Evolutionary conservation across 768 basidiomycete genomes (phyloP).

Genomic region (Lentinula guzmanii): DNA sequence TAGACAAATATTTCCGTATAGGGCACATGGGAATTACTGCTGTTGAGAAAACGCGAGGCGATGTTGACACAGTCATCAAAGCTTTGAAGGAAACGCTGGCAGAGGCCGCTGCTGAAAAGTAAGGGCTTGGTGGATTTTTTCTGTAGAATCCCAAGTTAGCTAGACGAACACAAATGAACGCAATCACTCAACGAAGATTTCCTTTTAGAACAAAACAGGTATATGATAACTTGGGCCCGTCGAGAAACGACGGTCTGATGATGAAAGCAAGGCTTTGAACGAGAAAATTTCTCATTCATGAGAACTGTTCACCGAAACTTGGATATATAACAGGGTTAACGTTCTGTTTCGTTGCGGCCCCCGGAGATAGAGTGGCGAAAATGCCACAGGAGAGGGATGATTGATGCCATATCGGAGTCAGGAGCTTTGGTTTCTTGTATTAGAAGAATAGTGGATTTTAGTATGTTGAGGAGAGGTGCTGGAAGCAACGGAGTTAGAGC

Average conservation of each 20-base stretch:
- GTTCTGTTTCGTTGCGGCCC: no score
- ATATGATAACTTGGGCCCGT: background rate
- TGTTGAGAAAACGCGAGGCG: slow-evolving; percentile 61
- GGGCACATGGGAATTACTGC: slow-evolving; percentile 94
- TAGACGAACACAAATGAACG: background rate
- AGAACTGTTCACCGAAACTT: background rate
- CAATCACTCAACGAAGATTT: background rate
- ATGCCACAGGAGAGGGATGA: no score
- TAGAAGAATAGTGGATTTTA: background rate
- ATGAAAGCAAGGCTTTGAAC: background rate
- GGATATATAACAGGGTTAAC: no score
- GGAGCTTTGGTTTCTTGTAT: no score
- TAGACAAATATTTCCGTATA: slow-evolving; percentile 89
- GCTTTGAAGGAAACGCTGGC: slow-evolving; percentile 56
- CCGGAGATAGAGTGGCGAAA: no score
- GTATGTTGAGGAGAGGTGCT: background rate
- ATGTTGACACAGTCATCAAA: slow-evolving; percentile 66
- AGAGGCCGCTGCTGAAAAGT: slow-evolving; percentile 6
- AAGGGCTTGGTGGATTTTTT: slow-evolving; percentile 3
- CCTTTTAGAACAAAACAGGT: background rate
- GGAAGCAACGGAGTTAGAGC: no score
- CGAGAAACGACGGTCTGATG: background rate
- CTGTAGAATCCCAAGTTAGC: background rate
- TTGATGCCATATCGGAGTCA: no score
- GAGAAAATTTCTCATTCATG: background rate